These are phyloP conservation scores for Phyllosticta ampelicida DNA, from an alignment of 2,329 filamentous ascomycete species.

Conservation along the genomic window DNA sequence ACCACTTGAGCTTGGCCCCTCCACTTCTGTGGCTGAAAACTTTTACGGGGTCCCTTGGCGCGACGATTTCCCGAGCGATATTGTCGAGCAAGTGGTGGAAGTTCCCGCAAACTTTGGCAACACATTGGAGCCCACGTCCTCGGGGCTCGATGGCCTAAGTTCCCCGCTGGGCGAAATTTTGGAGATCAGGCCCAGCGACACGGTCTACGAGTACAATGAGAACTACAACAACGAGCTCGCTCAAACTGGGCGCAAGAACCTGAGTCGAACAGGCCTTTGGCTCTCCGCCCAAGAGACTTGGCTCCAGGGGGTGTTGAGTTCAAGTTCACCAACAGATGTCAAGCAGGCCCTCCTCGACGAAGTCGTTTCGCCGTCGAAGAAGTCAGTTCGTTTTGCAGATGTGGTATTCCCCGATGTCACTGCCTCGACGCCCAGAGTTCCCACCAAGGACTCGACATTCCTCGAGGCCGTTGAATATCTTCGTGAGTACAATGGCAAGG, in stretches of 20 bases:
- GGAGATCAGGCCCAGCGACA: constrained; percentile 53
- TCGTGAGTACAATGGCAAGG: constrained; percentile 51
- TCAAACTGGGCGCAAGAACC: constrained; percentile 57
- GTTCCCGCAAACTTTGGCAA: constrained; percentile 1
- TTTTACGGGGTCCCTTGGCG: constrained; percentile 83
- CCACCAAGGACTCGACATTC: constrained; percentile 60
- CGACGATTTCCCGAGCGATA: neutral
- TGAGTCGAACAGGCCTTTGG: constrained; percentile 81
- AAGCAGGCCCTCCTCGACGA: constrained; percentile 15
- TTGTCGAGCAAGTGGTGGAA: constrained; percentile 11
- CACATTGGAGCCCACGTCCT: constrained; percentile 30
- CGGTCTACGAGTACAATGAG: constrained; percentile 61
- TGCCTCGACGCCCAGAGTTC: constrained; percentile 13
- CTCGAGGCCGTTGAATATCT: constrained; percentile 78
- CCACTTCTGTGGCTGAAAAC: constrained; percentile 80
- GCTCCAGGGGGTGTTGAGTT: constrained; percentile 39
- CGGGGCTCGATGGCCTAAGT: constrained; percentile 44
- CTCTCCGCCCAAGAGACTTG: constrained; percentile 72
- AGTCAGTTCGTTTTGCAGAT: constrained; percentile 63
- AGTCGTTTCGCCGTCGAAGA: constrained; percentile 45
- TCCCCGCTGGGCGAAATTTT: constrained; percentile 35
- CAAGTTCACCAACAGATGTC: constrained; percentile 13
- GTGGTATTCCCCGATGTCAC: constrained; percentile 13
- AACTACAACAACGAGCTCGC: constrained; percentile 65
- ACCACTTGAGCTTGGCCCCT: constrained; percentile 46